Conservation (phyloP, 306 rosid species). For the Biancaea sappan region DNA sequence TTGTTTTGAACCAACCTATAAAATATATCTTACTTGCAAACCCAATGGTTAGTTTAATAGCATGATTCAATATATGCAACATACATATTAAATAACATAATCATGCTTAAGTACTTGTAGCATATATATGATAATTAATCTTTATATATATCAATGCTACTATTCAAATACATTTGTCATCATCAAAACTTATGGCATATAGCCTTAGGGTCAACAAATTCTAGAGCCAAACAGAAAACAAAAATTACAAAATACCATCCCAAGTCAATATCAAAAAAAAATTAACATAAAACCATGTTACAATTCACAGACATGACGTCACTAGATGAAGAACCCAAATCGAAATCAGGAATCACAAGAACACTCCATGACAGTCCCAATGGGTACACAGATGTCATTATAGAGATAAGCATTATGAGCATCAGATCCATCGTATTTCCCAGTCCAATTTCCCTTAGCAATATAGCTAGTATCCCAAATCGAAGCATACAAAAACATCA, state of each 20-base stretch:
- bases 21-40: too few relatives aligned
- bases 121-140: too few relatives aligned
- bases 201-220: too few relatives aligned
- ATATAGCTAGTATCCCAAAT: constrained; percentile 62
- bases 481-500: constrained; percentile 62
- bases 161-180: too few relatives aligned
- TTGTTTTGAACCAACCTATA: too few relatives aligned
- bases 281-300: not conserved
- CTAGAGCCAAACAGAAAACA: not conserved
- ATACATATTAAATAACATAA: too few relatives aligned
- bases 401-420: constrained; percentile 62
- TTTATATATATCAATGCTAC: too few relatives aligned
- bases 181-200: too few relatives aligned
- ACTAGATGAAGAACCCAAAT: not conserved
- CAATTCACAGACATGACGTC: not conserved
- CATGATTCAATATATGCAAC: too few relatives aligned
- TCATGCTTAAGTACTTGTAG: too few relatives aligned
- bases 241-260: too few relatives aligned
- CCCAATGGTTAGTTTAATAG: too few relatives aligned
- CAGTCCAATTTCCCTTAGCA: constrained; percentile 57
- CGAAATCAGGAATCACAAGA: constrained; percentile 27
- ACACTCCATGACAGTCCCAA: constrained; percentile 23
- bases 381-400: constrained; percentile 58
- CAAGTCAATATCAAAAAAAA: not conserved
- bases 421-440: constrained; percentile 49